Evolutionary conservation across 2,329 filamentous ascomycete species (phyloP).

Genomic region (Diplodia corticola): DNA sequence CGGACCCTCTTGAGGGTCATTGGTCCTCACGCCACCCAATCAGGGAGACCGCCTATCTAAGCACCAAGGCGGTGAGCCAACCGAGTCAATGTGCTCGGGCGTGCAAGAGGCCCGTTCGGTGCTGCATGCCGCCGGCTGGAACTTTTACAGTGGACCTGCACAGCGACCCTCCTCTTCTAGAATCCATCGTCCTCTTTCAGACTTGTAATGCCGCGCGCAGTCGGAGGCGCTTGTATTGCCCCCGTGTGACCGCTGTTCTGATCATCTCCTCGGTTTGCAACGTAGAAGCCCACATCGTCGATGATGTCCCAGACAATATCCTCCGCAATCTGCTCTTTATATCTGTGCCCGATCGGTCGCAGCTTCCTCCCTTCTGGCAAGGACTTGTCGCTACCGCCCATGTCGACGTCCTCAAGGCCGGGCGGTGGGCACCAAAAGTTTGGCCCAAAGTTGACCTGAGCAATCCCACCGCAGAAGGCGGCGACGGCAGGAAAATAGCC

Average conservation of each 20-base stretch:
- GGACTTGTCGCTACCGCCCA: conserved; percentile 31
- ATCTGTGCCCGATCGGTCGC: conserved; percentile 72
- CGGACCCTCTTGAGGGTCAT: conserved; percentile 10
- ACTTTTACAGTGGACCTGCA: background rate
- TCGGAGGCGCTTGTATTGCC: conserved; percentile 38
- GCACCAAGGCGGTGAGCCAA: conserved; percentile 19
- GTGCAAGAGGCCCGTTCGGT: conserved; percentile 6
- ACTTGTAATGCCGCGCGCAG: conserved; percentile 35
- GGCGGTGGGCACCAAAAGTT: conserved; percentile 87
- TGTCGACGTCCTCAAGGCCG: conserved; percentile 47
- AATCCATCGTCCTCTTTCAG: conserved; percentile 22
- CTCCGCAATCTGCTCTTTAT: conserved; percentile 90
- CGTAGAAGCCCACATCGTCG: conserved; percentile 91
- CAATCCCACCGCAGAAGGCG: conserved; percentile 86
- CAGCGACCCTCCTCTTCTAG: conserved; percentile 11
- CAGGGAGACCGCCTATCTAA: conserved; percentile 20
- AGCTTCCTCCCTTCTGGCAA: conserved; percentile 38
- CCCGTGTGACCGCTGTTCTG: conserved; percentile 10
- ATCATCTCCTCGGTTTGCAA: conserved; percentile 59
- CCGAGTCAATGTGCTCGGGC: background rate
- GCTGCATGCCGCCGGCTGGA: conserved; percentile 6
- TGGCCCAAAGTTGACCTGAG: conserved; percentile 91
- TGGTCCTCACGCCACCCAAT: conserved; percentile 21
- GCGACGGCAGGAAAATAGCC: conserved; percentile 95
- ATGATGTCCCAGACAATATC: conserved; percentile 91